Evolutionary conservation across 306 rosid genomes (phyloP).

Genomic region (Hippophae rhamnoides): DNA sequence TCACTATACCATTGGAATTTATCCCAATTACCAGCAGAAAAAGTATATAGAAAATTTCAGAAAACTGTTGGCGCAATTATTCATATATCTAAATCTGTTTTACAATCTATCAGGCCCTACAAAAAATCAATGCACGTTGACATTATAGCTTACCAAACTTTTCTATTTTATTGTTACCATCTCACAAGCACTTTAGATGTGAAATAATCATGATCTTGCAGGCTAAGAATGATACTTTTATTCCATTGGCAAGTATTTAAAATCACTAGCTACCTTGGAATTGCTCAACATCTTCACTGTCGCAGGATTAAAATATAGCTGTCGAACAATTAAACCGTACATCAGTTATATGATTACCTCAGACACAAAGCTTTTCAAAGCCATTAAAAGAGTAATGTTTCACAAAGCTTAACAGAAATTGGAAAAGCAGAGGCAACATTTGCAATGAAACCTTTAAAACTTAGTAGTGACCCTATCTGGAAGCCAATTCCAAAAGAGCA

Average conservation of each 20-base stretch:
- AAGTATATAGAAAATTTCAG: too few species aligned
- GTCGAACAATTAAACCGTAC: slow-evolving; percentile 26
- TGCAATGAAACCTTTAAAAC: too few species aligned
- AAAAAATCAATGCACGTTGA: too few species aligned
- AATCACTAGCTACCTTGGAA: slow-evolving; percentile 58
- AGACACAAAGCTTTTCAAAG: slow-evolving; percentile 1
- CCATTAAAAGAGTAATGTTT: background rate
- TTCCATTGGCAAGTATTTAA: slow-evolving; percentile 6
- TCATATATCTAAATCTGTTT: too few species aligned
- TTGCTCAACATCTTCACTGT: slow-evolving; percentile 97
- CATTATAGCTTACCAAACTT: too few species aligned
- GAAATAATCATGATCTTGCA: background rate
- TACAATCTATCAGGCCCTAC: too few species aligned
- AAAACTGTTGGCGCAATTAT: too few species aligned
- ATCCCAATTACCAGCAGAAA: too few species aligned
- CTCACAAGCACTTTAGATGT: too few species aligned
- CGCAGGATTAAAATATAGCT: slow-evolving; percentile 90
- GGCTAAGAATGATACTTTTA: slow-evolving; percentile 7
- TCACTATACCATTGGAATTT: too few species aligned
- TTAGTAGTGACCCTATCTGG: too few species aligned
- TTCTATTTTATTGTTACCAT: too few species aligned
- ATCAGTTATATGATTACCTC: slow-evolving; percentile 3
- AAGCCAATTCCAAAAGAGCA: background rate
- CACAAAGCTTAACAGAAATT: slow-evolving; percentile 1
- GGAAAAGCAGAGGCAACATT: slow-evolving; percentile 6